These are phyloP conservation scores for Phtheirospermum japonicum DNA, from an alignment of 257 asterid genomes.

Conservation along the genomic window DNA sequence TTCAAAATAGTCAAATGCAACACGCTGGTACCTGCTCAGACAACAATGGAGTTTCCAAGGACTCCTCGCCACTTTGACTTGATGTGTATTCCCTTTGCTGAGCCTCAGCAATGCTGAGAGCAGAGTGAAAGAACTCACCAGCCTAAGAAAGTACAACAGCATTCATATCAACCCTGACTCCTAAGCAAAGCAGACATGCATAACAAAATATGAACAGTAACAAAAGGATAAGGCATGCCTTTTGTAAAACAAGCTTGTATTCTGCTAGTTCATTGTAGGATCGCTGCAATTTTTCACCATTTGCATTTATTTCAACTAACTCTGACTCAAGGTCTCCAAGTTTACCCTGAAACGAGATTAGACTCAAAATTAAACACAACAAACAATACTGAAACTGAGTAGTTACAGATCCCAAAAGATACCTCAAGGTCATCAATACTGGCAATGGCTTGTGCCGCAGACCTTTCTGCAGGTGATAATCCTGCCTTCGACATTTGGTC, in stretches of 20 bases:
- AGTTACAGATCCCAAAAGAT: conserved; percentile 22
- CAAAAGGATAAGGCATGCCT: conserved; percentile 38
- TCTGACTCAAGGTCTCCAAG: conserved; percentile 80
- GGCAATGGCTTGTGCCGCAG: conserved; percentile 42
- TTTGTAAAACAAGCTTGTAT: conserved; percentile 76
- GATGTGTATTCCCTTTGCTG: conserved; percentile 66
- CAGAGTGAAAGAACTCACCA: conserved; percentile 80
- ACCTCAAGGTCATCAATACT: conserved; percentile 92
- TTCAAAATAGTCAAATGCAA: conserved; percentile 25
- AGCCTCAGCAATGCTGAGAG: conserved; percentile 80
- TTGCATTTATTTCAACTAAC: conserved; percentile 78
- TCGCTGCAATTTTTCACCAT: conserved; percentile 71
- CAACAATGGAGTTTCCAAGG: conserved; percentile 83
- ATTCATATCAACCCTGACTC: conserved; percentile 12
- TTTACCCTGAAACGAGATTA: conserved; percentile 38
- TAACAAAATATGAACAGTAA: conserved; percentile 20
- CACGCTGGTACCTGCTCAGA: conserved; percentile 57
- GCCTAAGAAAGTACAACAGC: conserved; percentile 49
- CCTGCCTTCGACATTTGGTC: conserved; percentile 93
- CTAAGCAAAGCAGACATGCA: conserved; percentile 1
- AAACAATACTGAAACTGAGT: conserved; percentile 19
- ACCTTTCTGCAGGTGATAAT: conserved; percentile 46
- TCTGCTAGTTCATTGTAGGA: conserved; percentile 80
- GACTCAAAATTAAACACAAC: conserved; percentile 20
- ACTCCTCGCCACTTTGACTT: conserved; percentile 72